Evolutionary conservation across 371 early-diverging fungal species (phyloP).

Genomic region (Syncephalastrum racemosum): DNA sequence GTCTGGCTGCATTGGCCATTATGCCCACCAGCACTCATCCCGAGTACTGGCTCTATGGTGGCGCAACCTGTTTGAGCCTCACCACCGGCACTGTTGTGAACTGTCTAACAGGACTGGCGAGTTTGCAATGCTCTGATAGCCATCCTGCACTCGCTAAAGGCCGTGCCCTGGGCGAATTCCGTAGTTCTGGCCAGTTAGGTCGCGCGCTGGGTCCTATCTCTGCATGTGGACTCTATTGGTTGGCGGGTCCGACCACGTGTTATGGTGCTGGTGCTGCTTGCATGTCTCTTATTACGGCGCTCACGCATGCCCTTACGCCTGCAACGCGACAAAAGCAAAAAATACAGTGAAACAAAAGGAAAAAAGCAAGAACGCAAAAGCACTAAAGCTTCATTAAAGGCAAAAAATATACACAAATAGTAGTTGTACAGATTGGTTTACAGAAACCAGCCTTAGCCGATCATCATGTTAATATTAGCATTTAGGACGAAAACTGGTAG

Average conservation of each 20-base stretch:
- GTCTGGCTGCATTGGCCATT: conserved; percentile 64
- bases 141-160: conserved; percentile 58
- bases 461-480: no score
- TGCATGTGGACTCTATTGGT: conserved; percentile 89
- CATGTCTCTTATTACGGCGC: conserved; percentile 28
- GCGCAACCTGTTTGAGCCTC: conserved; percentile 80
- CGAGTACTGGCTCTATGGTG: conserved; percentile 31
- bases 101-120: conserved; percentile 81
- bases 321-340: conserved; percentile 5
- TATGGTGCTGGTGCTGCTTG: conserved; percentile 43
- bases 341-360: conserved; percentile 2
- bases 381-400: conserved; percentile 2
- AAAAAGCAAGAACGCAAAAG: background rate
- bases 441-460: no score
- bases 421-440: no score
- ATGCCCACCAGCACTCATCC: conserved; percentile 10
- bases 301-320: conserved; percentile 12
- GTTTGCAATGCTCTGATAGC: conserved; percentile 50
- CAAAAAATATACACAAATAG: background rate
- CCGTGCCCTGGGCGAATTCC: conserved; percentile 79
- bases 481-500: no score
- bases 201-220: conserved; percentile 87
- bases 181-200: conserved; percentile 92
- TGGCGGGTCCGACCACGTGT: conserved; percentile 66
- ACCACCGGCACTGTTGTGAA: conserved; percentile 95